Evolutionary conservation across 192 early-diverging fungal species (phyloP), one percentile per base, ranked within the genome.

Genomic region (Chytriomyces hyalinus): DNA sequence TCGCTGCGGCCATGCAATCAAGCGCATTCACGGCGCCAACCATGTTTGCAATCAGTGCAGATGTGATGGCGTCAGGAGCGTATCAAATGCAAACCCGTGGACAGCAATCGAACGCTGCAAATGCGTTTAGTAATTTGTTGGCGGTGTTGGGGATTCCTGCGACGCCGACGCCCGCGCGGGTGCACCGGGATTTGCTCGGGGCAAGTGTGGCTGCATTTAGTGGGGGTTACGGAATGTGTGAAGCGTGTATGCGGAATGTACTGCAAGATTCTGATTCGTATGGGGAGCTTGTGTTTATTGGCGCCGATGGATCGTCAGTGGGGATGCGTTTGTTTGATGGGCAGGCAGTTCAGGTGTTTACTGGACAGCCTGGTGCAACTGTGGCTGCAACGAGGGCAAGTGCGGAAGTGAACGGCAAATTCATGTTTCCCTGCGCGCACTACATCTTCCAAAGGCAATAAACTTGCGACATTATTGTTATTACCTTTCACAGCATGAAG

Each of bases 41-140:
- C 61, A 45, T 78, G 62, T 78, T 72, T 50, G 50, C 69, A 7
- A 28, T 78, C 15, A 64, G 67, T 20, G 77, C 67, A 28, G 77
- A 78, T 61, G 46, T 70, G 28, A 78, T 78, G 77, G 77, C 77
- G 36, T 68, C 26, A 65, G 77, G 59, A 6, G 77, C 77, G 36
- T 78, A 78, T 49, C 66, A 77, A 45, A 66, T 77, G 64, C 65
- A 68, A 24, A 48, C 48, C 3, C 50, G 11, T 17, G 26, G 47
- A 22, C 13, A 11, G 3, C 20, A 20, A 10, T 47, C 26, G 49
- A 46, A 17, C 6, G 11, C 53, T 22, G 74, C 45, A 10, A 15
- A 22, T 44, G 74, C 65, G 62, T n/a, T n/a, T 57, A 49, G 20
- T 15, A 50, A 76, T 65, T 66, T 76, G 67, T 49, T 77, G 26